Percentiles rank a stretch among this genome's conserved stretches.
Conservation (phyloP, 2,329 filamentous ascomycete species). For the Huntiella bhutanensis region DNA sequence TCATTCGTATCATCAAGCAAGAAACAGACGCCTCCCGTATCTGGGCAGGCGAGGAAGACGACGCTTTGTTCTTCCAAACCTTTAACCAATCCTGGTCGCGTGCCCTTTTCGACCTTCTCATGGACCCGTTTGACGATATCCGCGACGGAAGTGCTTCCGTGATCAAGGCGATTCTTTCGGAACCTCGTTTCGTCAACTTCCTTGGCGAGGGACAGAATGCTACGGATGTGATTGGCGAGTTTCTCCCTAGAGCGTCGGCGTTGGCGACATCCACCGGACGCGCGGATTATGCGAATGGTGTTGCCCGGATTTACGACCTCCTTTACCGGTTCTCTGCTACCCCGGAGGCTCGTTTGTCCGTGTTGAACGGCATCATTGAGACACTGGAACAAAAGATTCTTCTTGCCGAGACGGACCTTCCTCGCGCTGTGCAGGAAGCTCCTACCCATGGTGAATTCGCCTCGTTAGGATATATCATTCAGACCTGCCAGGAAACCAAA, state of each 20-base stretch:
- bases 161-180: conserved; percentile 29
- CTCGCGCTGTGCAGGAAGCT: conserved; percentile 42
- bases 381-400: conserved; percentile 46
- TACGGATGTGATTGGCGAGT: conserved; percentile 22
- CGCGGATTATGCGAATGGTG: conserved; percentile 82
- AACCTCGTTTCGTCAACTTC: conserved; percentile 17
- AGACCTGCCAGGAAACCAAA: conserved; percentile 11
- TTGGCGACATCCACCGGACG: conserved; percentile 54
- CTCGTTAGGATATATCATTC: conserved; percentile 27
- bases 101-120: conserved; percentile 55
- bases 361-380: conserved; percentile 39
- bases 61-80: conserved; percentile 22
- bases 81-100: conserved; percentile 35
- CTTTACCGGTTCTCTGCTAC: conserved; percentile 38
- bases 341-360: conserved; percentile 23
- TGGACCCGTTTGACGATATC: conserved; percentile 90
- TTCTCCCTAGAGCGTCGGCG: conserved; percentile 33
- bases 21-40: conserved; percentile 37
- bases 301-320: conserved; percentile 58
- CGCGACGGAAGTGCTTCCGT: conserved; percentile 37
- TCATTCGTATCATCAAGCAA: conserved; percentile 47
- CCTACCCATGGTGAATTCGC: conserved; percentile 55
- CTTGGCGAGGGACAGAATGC: conserved; percentile 3
- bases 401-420: conserved; percentile 45
- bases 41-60: conserved; percentile 23